These are phyloP conservation scores for Sporothrix inflata DNA, from an alignment of 2,329 filamentous ascomycete species.

Conservation along the genomic window DNA sequence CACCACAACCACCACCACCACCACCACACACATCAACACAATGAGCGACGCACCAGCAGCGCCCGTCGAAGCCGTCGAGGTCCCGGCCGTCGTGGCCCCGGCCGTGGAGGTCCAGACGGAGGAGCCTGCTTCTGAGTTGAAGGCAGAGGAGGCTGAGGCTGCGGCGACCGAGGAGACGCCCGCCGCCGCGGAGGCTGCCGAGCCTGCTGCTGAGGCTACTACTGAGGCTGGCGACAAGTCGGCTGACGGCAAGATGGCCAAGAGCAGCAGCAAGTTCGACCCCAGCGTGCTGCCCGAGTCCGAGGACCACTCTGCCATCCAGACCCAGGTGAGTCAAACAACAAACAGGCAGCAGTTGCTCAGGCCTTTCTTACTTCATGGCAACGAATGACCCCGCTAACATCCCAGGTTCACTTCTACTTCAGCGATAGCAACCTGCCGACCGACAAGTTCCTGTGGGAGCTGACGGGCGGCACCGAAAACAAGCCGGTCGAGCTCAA, in stretches of 20 bases:
- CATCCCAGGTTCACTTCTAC: conserved; percentile 86
- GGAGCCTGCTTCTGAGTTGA: conserved; percentile 19
- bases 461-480: conserved; percentile 72
- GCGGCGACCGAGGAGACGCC: conserved; percentile 28
- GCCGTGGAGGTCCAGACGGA: conserved; percentile 12
- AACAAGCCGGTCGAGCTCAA: conserved; percentile 82
- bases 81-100: conserved; percentile 27
- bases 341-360: background rate
- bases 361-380: background rate
- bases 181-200: conserved; percentile 35
- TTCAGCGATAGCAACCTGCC: conserved; percentile 90
- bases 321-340: conserved; percentile 67
- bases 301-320: conserved; percentile 78
- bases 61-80: conserved; percentile 34
- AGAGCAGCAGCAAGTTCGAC: conserved; percentile 71
- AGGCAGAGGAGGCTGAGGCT: conserved; percentile 35
- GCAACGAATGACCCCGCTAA: background rate
- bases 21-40: conserved; percentile 21
- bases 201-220: conserved; percentile 41
- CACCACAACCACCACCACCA: background rate
- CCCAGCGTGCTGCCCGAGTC: conserved; percentile 68
- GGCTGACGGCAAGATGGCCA: conserved; percentile 46
- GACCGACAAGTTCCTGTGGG: conserved; percentile 84
- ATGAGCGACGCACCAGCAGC: conserved; percentile 36
- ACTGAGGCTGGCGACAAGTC: conserved; percentile 33